Evolutionary conservation across 2,329 filamentous ascomycete genomes (phyloP).

Genomic region (Hypoxylon rubiginosum): DNA sequence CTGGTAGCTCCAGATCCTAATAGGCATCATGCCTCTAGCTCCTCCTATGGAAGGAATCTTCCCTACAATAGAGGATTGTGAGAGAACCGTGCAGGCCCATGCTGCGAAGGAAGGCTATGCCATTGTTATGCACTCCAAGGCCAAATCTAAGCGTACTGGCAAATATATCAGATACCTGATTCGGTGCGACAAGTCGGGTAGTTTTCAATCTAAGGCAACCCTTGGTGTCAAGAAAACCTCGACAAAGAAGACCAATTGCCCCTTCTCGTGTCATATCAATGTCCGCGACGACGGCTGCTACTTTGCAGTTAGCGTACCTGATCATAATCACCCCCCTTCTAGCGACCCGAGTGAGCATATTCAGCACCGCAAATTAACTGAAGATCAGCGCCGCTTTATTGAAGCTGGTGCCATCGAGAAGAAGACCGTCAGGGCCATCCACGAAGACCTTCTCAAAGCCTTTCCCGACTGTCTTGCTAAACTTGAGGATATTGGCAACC

Average conservation of each 20-base stretch:
- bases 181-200: slow-evolving; percentile 47
- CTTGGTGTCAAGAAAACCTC: slow-evolving; percentile 43
- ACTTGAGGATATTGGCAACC: slow-evolving; percentile 47
- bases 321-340: slow-evolving; percentile 48
- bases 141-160: slow-evolving; percentile 46
- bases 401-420: slow-evolving; percentile 45
- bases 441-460: slow-evolving; percentile 42
- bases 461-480: slow-evolving; percentile 44
- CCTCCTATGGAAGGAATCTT: slow-evolving; percentile 45
- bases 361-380: slow-evolving; percentile 47
- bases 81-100: slow-evolving; percentile 44
- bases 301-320: slow-evolving; percentile 43
- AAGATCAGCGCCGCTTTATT: slow-evolving; percentile 46
- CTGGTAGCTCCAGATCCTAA: slow-evolving; percentile 1
- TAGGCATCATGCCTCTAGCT: slow-evolving; percentile 44
- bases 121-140: slow-evolving; percentile 45
- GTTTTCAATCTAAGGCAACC: slow-evolving; percentile 45
- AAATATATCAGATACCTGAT: slow-evolving; percentile 47
- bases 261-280: slow-evolving; percentile 45
- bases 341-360: slow-evolving; percentile 42
- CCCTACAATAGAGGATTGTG: slow-evolving; percentile 45
- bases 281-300: slow-evolving; percentile 46
- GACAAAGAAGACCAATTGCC: slow-evolving; percentile 49
- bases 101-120: slow-evolving; percentile 47
- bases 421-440: slow-evolving; percentile 44